Conservation (phyloP, 202 grass and related monocot species). For the Cymbopogon flexuosus region DNA sequence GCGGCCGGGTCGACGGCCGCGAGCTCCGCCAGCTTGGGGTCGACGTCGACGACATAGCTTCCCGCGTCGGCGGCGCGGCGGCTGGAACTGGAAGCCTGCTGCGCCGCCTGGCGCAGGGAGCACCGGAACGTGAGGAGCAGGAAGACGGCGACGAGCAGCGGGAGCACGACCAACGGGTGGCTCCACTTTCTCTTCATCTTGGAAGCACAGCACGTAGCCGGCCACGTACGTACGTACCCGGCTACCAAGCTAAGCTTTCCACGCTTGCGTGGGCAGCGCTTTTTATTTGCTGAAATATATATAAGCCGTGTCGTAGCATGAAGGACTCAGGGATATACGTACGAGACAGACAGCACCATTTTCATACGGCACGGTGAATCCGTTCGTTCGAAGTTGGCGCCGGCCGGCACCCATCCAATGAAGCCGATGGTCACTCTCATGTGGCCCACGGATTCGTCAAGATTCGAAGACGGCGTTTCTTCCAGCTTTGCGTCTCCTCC, state of each 20-base stretch:
- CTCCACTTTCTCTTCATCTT: conserved; percentile 36
- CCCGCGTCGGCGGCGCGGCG: background rate
- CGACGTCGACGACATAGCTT: background rate
- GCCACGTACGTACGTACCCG: background rate
- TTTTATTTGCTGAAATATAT: background rate
- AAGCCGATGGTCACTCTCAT: background rate
- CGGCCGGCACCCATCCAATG: background rate
- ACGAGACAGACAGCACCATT: background rate
- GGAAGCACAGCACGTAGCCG: background rate
- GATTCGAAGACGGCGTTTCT: background rate
- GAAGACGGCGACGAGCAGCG: background rate
- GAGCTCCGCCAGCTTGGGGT: conserved; percentile 25
- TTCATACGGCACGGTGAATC: background rate
- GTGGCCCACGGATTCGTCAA: conserved; percentile 7
- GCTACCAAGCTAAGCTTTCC: background rate
- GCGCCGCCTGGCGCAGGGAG: conserved; percentile 2
- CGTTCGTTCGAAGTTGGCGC: background rate
- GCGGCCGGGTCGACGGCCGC: conserved; percentile 38
- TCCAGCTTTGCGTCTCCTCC: background rate
- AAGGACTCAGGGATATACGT: background rate
- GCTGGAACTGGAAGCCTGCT: background rate
- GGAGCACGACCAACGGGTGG: background rate
- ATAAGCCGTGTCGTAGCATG: background rate
- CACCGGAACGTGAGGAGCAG: conserved; percentile 31
- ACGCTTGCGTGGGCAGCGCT: background rate